Conservation (phyloP, 169 alveolate species). For the Toxoplasma gondii region DNA sequence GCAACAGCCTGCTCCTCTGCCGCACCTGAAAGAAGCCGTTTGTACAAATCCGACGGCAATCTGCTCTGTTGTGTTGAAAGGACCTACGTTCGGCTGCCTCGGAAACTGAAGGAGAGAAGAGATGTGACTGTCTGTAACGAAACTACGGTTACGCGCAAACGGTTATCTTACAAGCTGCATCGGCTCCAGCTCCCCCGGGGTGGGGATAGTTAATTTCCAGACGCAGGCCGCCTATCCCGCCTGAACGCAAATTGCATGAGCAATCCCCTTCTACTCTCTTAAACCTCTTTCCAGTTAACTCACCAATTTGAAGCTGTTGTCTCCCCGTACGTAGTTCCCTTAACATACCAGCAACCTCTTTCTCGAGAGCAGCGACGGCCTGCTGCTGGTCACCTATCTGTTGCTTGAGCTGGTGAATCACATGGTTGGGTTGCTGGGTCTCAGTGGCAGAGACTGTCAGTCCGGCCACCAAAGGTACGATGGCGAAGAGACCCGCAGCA, state of each 20-base stretch:
- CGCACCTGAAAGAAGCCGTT: background rate
- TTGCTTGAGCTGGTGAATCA: constrained; percentile 43
- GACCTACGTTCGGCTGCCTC: background rate
- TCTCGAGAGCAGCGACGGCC: constrained; percentile 34
- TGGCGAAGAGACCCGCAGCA: background rate
- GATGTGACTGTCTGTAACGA: background rate
- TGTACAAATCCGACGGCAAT: background rate
- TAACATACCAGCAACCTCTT: constrained; percentile 42
- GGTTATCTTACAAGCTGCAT: background rate
- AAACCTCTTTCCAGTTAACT: background rate
- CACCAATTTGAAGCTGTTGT: constrained; percentile 41
- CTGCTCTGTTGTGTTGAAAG: background rate
- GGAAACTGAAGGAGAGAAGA: background rate
- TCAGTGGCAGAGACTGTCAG: background rate
- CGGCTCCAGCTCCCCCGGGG: constrained; percentile 9
- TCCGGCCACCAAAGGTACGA: constrained; percentile 5
- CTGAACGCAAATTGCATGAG: background rate
- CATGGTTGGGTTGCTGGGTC: background rate
- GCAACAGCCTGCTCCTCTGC: constrained; percentile 4
- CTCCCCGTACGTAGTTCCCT: constrained; percentile 32
- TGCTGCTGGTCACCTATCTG: constrained; percentile 55
- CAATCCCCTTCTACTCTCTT: background rate
- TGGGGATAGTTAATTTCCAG: constrained; percentile 47
- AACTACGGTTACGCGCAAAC: background rate
- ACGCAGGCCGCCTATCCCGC: constrained; percentile 38